Evolutionary conservation across 176 grass and related monocot species (phyloP).

Genomic region (Triticum dicoccoides): DNA sequence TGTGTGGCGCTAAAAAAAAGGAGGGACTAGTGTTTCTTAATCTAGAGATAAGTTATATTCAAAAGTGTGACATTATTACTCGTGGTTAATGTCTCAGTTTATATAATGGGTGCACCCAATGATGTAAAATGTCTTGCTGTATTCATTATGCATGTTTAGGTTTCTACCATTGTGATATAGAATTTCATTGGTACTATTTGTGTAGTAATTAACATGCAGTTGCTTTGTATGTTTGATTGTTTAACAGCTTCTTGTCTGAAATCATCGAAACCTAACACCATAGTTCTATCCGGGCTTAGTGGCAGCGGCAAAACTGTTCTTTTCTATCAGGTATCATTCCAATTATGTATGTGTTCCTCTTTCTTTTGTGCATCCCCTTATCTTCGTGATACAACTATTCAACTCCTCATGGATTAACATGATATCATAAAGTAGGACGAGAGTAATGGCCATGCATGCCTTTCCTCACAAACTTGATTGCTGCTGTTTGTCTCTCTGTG

Average conservation of each 20-base stretch:
- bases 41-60: background rate
- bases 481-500: background rate
- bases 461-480: background rate
- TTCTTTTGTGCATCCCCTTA: background rate
- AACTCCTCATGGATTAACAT: slow-evolving; percentile 4
- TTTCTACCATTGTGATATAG: background rate
- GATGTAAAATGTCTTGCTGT: background rate
- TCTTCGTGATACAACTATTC: background rate
- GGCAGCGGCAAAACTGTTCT: slow-evolving; percentile 91
- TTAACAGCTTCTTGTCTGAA: slow-evolving; percentile 56
- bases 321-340: slow-evolving; percentile 71
- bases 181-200: background rate
- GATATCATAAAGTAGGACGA: background rate
- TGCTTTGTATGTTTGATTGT: background rate
- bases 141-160: background rate
- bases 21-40: background rate
- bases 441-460: background rate
- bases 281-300: slow-evolving; percentile 77
- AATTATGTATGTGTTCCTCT: background rate
- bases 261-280: slow-evolving; percentile 73
- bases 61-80: background rate
- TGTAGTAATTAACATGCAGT: background rate
- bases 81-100: background rate
- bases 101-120: background rate
- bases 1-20: background rate